Evolutionary conservation across 345 rosid genomes (phyloP).

Genomic region (Populus nigra): DNA sequence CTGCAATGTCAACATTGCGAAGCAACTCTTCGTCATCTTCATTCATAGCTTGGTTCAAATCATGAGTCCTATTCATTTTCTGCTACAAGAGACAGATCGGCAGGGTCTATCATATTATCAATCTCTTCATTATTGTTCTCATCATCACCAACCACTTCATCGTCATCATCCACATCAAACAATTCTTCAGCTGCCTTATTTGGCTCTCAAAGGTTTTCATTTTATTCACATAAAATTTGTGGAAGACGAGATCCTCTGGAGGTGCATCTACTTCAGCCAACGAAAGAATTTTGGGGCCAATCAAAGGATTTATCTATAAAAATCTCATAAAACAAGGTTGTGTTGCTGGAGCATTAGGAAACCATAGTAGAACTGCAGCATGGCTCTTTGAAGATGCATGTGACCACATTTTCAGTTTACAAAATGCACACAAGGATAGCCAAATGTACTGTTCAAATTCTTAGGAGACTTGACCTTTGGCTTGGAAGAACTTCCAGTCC

Average conservation of each 20-base stretch:
- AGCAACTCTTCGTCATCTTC: slow-evolving; percentile 76
- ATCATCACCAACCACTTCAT: slow-evolving; percentile 62
- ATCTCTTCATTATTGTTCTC: slow-evolving; percentile 91
- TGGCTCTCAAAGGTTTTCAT: slow-evolving; percentile 46
- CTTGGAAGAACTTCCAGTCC: background rate
- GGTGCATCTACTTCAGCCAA: slow-evolving; percentile 80
- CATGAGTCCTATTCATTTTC: slow-evolving; percentile 75
- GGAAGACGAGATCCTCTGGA: slow-evolving; percentile 91
- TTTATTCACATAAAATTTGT: slow-evolving; percentile 81
- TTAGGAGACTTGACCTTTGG: background rate
- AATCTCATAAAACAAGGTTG: no score
- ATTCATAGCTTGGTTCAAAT: slow-evolving; percentile 58
- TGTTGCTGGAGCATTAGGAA: no score
- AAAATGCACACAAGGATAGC: no score
- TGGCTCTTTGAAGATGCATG: no score
- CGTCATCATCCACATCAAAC: slow-evolving; percentile 62
- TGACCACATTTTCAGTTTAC: no score
- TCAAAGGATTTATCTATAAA: slow-evolving; percentile 37
- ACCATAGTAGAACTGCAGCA: no score
- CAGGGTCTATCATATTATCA: slow-evolving; percentile 17
- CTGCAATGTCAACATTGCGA: slow-evolving; percentile 34
- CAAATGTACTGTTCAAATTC: background rate
- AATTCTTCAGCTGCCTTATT: slow-evolving; percentile 66
- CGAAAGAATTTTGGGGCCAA: slow-evolving; percentile 74
- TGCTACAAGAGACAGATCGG: slow-evolving; percentile 46